Evolutionary conservation across 352 stramenopile genomes (phyloP).

Genomic region (Vaucheria bursata): DNA sequence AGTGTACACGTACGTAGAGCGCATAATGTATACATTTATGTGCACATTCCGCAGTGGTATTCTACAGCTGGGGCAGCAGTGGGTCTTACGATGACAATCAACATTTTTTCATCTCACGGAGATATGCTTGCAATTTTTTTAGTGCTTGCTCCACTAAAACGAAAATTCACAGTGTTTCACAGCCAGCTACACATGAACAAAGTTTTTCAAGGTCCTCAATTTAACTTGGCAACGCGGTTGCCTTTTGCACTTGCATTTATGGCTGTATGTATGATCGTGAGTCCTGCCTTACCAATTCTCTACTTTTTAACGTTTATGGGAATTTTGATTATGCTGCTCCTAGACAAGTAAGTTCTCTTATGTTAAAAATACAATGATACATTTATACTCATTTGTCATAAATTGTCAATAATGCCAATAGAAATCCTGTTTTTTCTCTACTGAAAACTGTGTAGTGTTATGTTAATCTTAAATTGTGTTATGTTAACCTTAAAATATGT

Average conservation of each 20-base stretch:
- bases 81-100: conserved; percentile 37
- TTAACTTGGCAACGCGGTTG: conserved; percentile 28
- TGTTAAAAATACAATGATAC: neutral
- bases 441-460: no score
- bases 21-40: no score
- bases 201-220: conserved; percentile 15
- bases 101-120: conserved; percentile 21
- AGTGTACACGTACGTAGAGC: no score
- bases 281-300: conserved; percentile 32
- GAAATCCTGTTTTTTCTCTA: no score
- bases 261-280: conserved; percentile 31
- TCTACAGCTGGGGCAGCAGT: conserved; percentile 12
- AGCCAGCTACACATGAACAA: conserved; percentile 8
- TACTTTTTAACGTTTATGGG: conserved; percentile 17
- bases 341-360: neutral
- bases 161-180: neutral
- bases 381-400: no score
- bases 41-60: no score
- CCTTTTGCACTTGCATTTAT: conserved; percentile 39
- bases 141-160: conserved; percentile 17
- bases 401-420: no score
- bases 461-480: no score
- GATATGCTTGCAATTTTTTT: conserved; percentile 15
- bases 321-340: conserved; percentile 10
- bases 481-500: no score